Evolutionary conservation across 2,329 filamentous ascomycete genomes (phyloP).

Genomic region (Tolypocladium tropicale): DNA sequence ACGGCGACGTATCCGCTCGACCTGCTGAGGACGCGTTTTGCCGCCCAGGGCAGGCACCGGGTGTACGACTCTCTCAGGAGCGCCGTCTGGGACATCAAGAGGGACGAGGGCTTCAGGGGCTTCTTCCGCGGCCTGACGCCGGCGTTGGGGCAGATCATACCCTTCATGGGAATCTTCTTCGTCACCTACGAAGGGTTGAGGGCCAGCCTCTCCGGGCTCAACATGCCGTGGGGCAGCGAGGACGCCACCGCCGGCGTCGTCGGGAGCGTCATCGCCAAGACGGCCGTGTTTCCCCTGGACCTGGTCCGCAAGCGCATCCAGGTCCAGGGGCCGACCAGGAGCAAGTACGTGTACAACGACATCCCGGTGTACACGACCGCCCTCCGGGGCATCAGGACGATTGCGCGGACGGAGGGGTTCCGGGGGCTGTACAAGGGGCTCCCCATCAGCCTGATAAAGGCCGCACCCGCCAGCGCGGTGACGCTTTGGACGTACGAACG

Average conservation of each 20-base stretch:
- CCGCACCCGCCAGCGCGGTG: constrained; percentile 82
- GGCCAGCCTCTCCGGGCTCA: constrained; percentile 41
- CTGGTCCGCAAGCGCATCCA: constrained; percentile 88
- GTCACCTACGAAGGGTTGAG: constrained; percentile 73
- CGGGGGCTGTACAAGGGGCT: constrained; percentile 81
- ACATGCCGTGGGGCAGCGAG: constrained; percentile 61
- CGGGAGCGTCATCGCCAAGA: constrained; percentile 77
- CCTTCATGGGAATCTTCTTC: constrained; percentile 97
- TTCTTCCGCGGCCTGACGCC: constrained; percentile 85
- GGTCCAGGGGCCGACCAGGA: constrained; percentile 82
- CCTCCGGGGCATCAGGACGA: constrained; percentile 52
- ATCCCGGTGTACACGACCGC: constrained; percentile 76
- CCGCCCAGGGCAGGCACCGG: constrained; percentile 74
- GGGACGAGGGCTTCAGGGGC: constrained; percentile 63
- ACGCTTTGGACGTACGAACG: constrained; percentile 94
- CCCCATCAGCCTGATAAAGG: constrained; percentile 82
- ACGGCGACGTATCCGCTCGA: constrained; percentile 85
- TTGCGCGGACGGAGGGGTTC: constrained; percentile 62
- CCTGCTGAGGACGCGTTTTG: constrained; percentile 85
- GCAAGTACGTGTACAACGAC: constrained; percentile 70
- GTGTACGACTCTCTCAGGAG: constrained; percentile 65
- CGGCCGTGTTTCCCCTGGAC: constrained; percentile 84
- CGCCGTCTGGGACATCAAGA: constrained; percentile 62
- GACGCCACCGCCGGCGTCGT: constrained; percentile 76
- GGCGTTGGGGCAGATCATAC: constrained; percentile 77